A percentile compares a stretch with the other conserved stretches of the same genome.
phyloP scores from a whole-genome alignment of 768 basidiomycete species.

The Boletus fagicola region DNA sequence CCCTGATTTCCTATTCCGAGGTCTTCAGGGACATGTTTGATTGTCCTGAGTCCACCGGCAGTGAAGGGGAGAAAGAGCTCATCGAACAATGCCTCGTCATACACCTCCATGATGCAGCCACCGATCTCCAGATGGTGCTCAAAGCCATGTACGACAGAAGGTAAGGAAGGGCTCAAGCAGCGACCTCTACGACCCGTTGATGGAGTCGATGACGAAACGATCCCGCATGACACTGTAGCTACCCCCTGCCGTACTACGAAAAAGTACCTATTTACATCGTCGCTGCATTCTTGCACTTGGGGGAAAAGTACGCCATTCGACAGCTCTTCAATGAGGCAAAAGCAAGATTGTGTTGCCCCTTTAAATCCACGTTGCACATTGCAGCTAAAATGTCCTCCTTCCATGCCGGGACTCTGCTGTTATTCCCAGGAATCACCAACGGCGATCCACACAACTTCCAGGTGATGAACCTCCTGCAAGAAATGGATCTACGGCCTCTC shows the following conservation, averaged over 20 bases:
- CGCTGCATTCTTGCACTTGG: slow-evolving; percentile 18
- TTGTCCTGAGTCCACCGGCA: neutral
- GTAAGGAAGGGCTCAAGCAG: neutral
- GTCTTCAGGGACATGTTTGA: slow-evolving; percentile 8
- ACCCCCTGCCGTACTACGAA: slow-evolving; percentile 6
- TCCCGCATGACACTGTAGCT: slow-evolving; percentile 2
- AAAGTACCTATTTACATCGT: slow-evolving; percentile 5
- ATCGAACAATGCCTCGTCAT: slow-evolving; percentile 20
- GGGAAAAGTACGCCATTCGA: slow-evolving; percentile 24
- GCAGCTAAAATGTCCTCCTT: slow-evolving; percentile 5
- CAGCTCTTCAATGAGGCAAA: slow-evolving; percentile 11
- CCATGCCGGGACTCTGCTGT: neutral
- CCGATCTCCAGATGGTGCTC: slow-evolving; percentile 15
- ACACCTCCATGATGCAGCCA: slow-evolving; percentile 15
- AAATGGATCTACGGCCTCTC: slow-evolving; percentile 4
- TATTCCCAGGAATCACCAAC: slow-evolving; percentile 2
- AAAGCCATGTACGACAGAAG: slow-evolving; percentile 20
- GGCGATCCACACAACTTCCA: slow-evolving; percentile 18
- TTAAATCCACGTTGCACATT: neutral
- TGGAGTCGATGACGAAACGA: neutral
- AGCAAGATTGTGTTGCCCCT: slow-evolving; percentile 2
- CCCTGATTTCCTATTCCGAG: slow-evolving; percentile 1
- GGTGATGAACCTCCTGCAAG: slow-evolving; percentile 17
- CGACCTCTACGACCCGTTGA: neutral
- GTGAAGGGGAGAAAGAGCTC: neutral